Evolutionary conservation across 2,329 filamentous ascomycete species (phyloP), one percentile per base, ranked within the genome.

Genomic region (Furcasterigmium sp.): DNA sequence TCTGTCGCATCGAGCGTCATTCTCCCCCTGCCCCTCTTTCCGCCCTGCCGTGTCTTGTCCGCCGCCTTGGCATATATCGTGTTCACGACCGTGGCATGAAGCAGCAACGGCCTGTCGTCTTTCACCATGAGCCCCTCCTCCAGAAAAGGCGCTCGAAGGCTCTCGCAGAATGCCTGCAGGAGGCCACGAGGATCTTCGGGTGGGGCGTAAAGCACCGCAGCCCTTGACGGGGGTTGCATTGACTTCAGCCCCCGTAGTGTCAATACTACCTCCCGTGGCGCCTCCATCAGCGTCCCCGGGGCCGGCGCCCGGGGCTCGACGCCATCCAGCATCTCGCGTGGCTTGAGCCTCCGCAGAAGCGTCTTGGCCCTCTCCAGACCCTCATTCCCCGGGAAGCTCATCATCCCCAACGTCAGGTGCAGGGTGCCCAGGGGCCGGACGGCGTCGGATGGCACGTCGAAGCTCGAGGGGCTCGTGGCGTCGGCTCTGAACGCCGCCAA

Each of bases 11-110:
- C 74, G 52, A 84, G 58, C 17, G 65, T 70, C 51, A 75, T 43
- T 52, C 56, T 68, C 46, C 69, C 63, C 11, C 15, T 17, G 32
- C 32, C 32, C 5, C 55, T 56, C 29, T 56, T 56, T 55, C 49
- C 41, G 46, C 50, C 29, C 48, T 50, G 39, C 53, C 46, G 39
- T 48, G 48, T 17, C 56, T 51, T 46, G 28, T 46, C 55, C 40
- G 53, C 58, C 5, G 61, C 62, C 56, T 73, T 78, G 35, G 81
- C 80, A 58, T 95, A 94, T 13, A 90, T 78, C 0, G 90, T 94
- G 61, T 96, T 95, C 40, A 93, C 65, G 4, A 96, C 68, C 0
- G 91, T 96, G 15, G 87, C 89, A 58, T 96, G 91, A 41, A 96
- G 64, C 17, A 87, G 74, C 48, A 96, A 61, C 7, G 80, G 76